Evolutionary conservation across 148 eudicot species (phyloP).

Genomic region (Dysphania ambrosioides): DNA sequence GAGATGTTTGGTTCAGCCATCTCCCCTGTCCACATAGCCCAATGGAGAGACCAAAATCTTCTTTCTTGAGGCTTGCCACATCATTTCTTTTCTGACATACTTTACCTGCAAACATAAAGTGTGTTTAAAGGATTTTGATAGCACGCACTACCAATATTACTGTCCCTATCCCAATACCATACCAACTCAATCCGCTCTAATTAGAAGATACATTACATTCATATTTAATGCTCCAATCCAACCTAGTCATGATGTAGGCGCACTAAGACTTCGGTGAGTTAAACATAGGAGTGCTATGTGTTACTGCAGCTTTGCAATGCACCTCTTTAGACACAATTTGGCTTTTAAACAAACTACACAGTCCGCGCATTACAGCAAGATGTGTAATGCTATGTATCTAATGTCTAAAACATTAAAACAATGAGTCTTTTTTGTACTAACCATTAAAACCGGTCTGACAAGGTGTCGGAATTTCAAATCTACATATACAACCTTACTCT

Average conservation of each 20-base stretch:
- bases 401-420: background rate
- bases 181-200: background rate
- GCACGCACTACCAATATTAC: background rate
- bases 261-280: background rate
- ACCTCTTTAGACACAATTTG: background rate
- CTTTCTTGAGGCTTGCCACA: conserved; percentile 32
- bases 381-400: background rate
- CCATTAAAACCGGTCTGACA: no score
- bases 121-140: conserved; percentile 4
- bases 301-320: background rate
- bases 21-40: conserved; percentile 34
- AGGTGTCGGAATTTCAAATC: no score
- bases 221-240: background rate
- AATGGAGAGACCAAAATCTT: conserved; percentile 35
- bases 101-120: conserved; percentile 38
- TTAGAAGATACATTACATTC: background rate
- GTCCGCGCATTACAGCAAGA: background rate
- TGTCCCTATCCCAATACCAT: background rate
- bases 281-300: background rate
- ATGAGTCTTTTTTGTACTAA: background rate
- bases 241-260: background rate
- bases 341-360: background rate
- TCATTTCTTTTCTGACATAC: conserved; percentile 36
- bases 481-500: no score
- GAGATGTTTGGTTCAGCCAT: conserved; percentile 31